Percentiles rank a stretch among this genome's conserved stretches.
phyloP scores from a whole-genome alignment of 768 basidiomycete genomes.

The Kwoniella shandongensis region DNA sequence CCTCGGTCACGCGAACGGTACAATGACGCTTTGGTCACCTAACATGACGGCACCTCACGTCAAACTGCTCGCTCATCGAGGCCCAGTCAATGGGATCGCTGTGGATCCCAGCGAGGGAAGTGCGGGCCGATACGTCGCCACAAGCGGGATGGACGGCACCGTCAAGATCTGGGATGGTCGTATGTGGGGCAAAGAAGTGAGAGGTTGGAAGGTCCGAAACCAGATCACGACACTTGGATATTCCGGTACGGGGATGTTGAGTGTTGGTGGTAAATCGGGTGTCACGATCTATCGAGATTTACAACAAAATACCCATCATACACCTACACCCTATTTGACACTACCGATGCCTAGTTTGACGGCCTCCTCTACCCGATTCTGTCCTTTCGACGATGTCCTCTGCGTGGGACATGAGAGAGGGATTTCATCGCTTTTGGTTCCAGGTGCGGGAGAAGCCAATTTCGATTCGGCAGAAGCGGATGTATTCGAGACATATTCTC shows the following conservation, averaged over 20 bases:
- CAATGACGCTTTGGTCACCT: slow-evolving; percentile 93
- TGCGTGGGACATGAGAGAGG: slow-evolving; percentile 59
- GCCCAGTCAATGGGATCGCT: slow-evolving; percentile 75
- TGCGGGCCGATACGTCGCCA: slow-evolving; percentile 87
- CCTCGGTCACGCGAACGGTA: slow-evolving; percentile 89
- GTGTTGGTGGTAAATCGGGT: slow-evolving; percentile 75
- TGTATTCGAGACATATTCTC: slow-evolving; percentile 82
- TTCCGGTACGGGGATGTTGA: slow-evolving; percentile 80
- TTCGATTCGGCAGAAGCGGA: slow-evolving; percentile 92
- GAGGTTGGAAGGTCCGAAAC: slow-evolving; percentile 66
- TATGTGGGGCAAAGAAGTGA: slow-evolving; percentile 86
- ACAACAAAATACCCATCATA: slow-evolving; percentile 57
- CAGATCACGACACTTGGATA: slow-evolving; percentile 70
- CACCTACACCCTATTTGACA: slow-evolving; percentile 76
- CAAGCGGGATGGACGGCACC: slow-evolving; percentile 77
- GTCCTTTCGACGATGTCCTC: slow-evolving; percentile 58
- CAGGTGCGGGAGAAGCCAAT: slow-evolving; percentile 90
- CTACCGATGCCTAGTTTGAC: slow-evolving; percentile 80
- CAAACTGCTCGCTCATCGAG: slow-evolving; percentile 84
- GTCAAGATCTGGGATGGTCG: slow-evolving; percentile 97
- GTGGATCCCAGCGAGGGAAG: slow-evolving; percentile 71
- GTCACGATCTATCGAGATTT: slow-evolving; percentile 73
- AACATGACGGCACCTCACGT: slow-evolving; percentile 89
- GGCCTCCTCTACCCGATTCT: slow-evolving; percentile 73
- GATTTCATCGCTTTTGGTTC: slow-evolving; percentile 80